Conservation (phyloP, 495 filamentous ascomycete genomes). For the Penicillium roqueforti region DNA sequence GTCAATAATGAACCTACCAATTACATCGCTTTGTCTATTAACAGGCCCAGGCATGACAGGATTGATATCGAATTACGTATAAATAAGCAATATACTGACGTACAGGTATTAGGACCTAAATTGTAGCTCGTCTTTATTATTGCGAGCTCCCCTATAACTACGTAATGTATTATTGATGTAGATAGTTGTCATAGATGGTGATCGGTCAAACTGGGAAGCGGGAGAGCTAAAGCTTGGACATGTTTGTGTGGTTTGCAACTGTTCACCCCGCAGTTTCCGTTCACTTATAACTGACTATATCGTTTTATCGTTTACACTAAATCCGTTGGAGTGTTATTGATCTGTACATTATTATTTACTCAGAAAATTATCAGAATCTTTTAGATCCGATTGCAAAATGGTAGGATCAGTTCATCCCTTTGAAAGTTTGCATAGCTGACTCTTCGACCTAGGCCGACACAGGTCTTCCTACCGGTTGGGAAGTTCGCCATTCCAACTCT, state of each 20-base stretch:
- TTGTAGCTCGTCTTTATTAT: background rate
- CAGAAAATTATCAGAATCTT: background rate
- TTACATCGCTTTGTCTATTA: too few relatives aligned
- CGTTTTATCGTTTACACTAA: background rate
- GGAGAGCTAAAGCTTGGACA: conserved; percentile 8
- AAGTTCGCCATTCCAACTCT: conserved; percentile 91
- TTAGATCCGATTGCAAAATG: background rate
- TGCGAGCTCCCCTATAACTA: too few relatives aligned
- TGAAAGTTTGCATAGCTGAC: background rate
- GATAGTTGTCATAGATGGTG: background rate
- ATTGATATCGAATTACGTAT: too few relatives aligned
- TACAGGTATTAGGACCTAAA: too few relatives aligned
- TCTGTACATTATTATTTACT: background rate
- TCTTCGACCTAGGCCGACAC: conserved; percentile 52
- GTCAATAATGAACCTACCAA: too few relatives aligned
- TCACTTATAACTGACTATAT: background rate
- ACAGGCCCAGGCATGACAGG: too few relatives aligned
- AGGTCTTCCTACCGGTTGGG: conserved; percentile 84
- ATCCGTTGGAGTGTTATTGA: background rate
- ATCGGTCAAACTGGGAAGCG: background rate
- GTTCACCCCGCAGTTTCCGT: conserved; percentile 20
- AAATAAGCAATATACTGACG: too few relatives aligned
- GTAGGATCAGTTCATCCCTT: background rate
- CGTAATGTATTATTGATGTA: too few relatives aligned
- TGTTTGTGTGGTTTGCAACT: conserved; percentile 21